Evolutionary conservation across 129 eudicot species (phyloP).

Genomic region (Pseudognaphalium luteoalbum): DNA sequence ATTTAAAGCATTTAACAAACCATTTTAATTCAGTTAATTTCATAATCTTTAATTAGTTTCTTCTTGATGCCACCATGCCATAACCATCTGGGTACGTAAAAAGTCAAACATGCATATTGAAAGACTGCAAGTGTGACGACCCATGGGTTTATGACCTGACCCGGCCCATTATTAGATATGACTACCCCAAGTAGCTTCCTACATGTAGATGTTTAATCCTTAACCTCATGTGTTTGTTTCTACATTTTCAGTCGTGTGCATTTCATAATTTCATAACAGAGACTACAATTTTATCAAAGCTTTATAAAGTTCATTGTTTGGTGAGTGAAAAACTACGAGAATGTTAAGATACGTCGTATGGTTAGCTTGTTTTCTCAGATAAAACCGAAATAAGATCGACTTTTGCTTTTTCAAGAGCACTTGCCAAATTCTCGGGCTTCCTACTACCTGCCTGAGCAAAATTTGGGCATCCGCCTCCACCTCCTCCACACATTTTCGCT

Average conservation of each 20-base stretch:
- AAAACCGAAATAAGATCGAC: conserved; percentile 58
- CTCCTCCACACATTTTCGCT: conserved; percentile 96
- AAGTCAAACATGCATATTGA: not conserved
- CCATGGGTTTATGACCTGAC: too few species aligned
- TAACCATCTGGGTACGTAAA: not conserved
- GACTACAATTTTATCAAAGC: conserved; percentile 11
- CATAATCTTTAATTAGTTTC: too few species aligned
- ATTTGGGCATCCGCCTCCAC: conserved; percentile 93
- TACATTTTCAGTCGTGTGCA: too few species aligned
- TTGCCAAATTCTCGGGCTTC: conserved; percentile 75
- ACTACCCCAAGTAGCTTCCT: too few species aligned
- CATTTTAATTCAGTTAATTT: too few species aligned
- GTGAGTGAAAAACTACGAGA: not conserved
- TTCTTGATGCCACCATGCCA: too few species aligned
- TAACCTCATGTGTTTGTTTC: too few species aligned
- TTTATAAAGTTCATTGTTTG: not conserved
- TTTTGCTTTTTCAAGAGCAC: conserved; percentile 76
- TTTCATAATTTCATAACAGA: conserved; percentile 17
- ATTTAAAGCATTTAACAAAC: conserved; percentile 15
- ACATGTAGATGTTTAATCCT: too few species aligned
- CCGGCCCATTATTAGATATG: too few species aligned
- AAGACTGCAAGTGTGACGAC: too few species aligned
- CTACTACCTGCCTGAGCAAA: conserved; percentile 98
- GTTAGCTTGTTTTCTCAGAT: conserved; percentile 53
- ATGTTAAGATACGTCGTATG: not conserved